These are phyloP conservation scores for Teunomyces cretensis DNA, from an alignment of 805 yeast genomes.

Conservation along the genomic window DNA sequence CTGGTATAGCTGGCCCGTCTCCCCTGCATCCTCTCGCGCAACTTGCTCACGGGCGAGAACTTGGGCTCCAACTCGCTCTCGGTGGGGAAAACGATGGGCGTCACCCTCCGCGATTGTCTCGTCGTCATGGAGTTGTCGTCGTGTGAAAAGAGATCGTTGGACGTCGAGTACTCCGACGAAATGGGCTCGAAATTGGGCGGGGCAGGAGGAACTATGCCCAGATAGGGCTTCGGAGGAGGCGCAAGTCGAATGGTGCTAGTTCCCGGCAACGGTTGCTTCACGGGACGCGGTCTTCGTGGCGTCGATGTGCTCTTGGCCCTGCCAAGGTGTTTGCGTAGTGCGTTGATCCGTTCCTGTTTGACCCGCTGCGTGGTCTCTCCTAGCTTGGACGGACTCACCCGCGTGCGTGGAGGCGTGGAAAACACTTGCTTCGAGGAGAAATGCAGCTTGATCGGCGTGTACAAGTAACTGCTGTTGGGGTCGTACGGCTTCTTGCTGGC, in stretches of 20 bases:
- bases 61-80: slow-evolving; percentile 26
- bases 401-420: slow-evolving; percentile 23
- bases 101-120: slow-evolving; percentile 31
- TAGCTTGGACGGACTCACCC: slow-evolving; percentile 35
- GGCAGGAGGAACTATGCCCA: slow-evolving; percentile 17
- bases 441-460: slow-evolving; percentile 34
- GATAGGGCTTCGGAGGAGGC: slow-evolving; percentile 4
- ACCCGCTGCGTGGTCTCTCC: slow-evolving; percentile 40
- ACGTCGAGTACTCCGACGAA: not conserved
- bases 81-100: slow-evolving; percentile 37
- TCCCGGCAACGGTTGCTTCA: not conserved
- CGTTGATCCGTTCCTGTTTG: slow-evolving; percentile 32
- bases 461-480: slow-evolving; percentile 22
- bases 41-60: slow-evolving; percentile 30
- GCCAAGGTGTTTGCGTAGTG: slow-evolving; percentile 33
- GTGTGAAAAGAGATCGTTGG: slow-evolving; percentile 3
- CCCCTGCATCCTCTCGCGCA: slow-evolving; percentile 22
- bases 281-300: slow-evolving; percentile 6
- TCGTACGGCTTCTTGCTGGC: slow-evolving; percentile 17
- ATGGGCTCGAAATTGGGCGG: slow-evolving; percentile 20
- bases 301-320: slow-evolving; percentile 19
- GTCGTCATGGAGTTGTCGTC: slow-evolving; percentile 28
- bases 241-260: slow-evolving; percentile 6
- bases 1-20: not conserved
- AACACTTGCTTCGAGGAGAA: slow-evolving; percentile 7